Evolutionary conservation across 2,329 filamentous ascomycete genomes (phyloP), one percentile per base, ranked within the genome.

Genomic region (Proliferodiscus dingleyae): DNA sequence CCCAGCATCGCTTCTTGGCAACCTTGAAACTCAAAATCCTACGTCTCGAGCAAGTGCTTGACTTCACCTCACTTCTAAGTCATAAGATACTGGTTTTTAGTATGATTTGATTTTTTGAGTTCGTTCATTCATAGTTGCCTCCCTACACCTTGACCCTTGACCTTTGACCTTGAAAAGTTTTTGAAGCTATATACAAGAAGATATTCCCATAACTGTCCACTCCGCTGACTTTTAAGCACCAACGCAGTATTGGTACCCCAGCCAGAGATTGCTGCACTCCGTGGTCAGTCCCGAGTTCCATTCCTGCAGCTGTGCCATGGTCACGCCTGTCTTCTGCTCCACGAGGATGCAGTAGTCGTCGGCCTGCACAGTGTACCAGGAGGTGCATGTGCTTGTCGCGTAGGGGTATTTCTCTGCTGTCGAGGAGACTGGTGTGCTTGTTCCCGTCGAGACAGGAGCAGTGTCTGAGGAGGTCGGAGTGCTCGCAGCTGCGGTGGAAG

Each of bases 191-290:
- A n/a, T n/a, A n/a, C n/a, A n/a, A n/a, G n/a, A n/a, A n/a, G n/a
- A n/a, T n/a, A n/a, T 10, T 7, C n/a, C n/a, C n/a, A 9, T 29
- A 3, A 3, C 3, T 29, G 10, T 9, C 26, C n/a, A 11, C 3
- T 30, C 26, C 2, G 13, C 15, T 30, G 11, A 13, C 28, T 41
- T 2, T 10, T 22, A 43, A 34, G 37, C 28, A 6, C 34, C 34
- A 16, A 63, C 55, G 49, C 66, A 69, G 54, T 68, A 66, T 32
- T 54, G 52, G 43, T 64, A 66, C 5, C 59, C 64, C 24, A 58
- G 48, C 65, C 64, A 66, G 16, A 68, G 54, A 51, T 68, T 68
- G 32, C 46, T 53, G 55, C 65, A 69, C 29, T 54, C 43, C 1
- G 47, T 42, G 41, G 64, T 52, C 6, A 69, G 43, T 19, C 55